Percentiles rank a stretch among this genome's conserved stretches.
Evolutionary conservation across 2,329 filamentous ascomycete genomes (phyloP).

Genomic region (Sclerotinia trifoliorum): DNA sequence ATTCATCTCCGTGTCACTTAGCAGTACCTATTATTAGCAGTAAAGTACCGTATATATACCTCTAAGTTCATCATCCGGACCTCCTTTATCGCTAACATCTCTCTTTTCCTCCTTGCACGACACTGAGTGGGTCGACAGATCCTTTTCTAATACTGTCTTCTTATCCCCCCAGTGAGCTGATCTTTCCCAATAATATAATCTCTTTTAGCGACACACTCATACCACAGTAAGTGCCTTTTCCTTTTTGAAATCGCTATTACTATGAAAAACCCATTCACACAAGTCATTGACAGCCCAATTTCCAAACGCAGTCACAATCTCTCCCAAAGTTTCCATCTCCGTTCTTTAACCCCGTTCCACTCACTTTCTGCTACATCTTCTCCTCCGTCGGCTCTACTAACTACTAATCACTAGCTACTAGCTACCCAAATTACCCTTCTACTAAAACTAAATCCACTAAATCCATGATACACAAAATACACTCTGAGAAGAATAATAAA

Average conservation of each 20-base stretch:
- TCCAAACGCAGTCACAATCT: no score
- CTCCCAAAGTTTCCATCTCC: no score
- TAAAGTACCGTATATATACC: no score
- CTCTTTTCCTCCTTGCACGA: no score
- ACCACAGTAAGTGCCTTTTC: fast-evolving
- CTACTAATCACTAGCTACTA: not conserved
- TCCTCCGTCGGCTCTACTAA: not conserved
- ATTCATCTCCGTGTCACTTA: no score
- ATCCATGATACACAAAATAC: not conserved
- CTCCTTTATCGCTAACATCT: no score
- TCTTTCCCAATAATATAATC: not conserved
- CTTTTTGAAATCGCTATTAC: not conserved
- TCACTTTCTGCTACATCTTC: not conserved
- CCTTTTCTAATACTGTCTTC: not conserved
- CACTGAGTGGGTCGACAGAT: no score
- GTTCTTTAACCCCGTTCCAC: not conserved
- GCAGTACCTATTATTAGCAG: no score
- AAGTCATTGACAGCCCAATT: not conserved
- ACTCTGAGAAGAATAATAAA: not conserved
- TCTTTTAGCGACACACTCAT: not conserved
- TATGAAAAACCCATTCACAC: no score
- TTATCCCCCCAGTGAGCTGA: not conserved
- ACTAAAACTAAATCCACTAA: no score
- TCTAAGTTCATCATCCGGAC: no score
- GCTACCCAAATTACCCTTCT: no score